Percentiles rank a stretch among this genome's conserved stretches.
phyloP scores from a whole-genome alignment of 2,329 filamentous ascomycete species.

The Polytolypa hystricis region DNA sequence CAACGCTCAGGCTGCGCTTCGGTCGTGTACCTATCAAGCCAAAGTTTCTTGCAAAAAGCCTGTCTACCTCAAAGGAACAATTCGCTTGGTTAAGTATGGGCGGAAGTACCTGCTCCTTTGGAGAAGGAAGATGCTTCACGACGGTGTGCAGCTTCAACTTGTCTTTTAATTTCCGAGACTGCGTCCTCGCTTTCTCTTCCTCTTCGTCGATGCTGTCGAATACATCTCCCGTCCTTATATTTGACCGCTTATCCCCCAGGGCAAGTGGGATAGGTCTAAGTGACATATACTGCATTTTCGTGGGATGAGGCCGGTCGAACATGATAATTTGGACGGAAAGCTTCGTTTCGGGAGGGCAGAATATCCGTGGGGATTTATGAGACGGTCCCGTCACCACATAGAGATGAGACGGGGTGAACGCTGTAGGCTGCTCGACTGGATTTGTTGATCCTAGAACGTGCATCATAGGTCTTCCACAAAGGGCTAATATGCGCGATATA shows the following conservation, averaged over 20 bases:
- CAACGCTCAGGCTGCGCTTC: conserved; percentile 80
- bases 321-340: conserved; percentile 76
- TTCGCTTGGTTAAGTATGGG: conserved; percentile 89
- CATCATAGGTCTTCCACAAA: conserved; percentile 74
- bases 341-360: conserved; percentile 52
- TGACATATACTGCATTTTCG: conserved; percentile 92
- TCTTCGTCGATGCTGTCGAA: conserved; percentile 56
- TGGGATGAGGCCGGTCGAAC: conserved; percentile 76
- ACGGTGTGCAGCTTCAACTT: conserved; percentile 87
- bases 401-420: conserved; percentile 59
- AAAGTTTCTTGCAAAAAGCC: conserved; percentile 78
- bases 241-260: conserved; percentile 57
- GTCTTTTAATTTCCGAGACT: conserved; percentile 59
- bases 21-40: conserved; percentile 70
- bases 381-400: conserved; percentile 44
- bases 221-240: conserved; percentile 22
- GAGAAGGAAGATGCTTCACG: conserved; percentile 60
- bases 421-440: conserved; percentile 35
- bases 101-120: conserved; percentile 70
- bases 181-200: conserved; percentile 57
- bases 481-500: conserved; percentile 65
- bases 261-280: conserved; percentile 79
- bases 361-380: conserved; percentile 56
- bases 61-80: conserved; percentile 82
- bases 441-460: conserved; percentile 82